These are phyloP conservation scores for Diaporthe velutina DNA, from an alignment of 2,329 filamentous ascomycete species.

Conservation along the genomic window DNA sequence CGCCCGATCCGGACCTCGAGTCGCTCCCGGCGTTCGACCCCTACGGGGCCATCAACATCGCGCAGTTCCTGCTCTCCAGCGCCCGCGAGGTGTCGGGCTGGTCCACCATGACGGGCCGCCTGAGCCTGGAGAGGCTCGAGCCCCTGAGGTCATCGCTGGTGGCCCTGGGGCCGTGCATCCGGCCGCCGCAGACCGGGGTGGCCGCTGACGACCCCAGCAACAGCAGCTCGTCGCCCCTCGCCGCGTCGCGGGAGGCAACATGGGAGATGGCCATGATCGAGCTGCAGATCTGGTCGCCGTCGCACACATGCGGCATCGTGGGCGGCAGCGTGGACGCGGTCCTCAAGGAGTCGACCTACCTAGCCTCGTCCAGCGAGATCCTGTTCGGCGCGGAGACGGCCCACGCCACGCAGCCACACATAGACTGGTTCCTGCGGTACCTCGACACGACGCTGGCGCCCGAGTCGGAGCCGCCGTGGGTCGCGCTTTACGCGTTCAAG, in stretches of 20 bases:
- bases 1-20: constrained; percentile 45
- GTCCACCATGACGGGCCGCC: constrained; percentile 57
- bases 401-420: constrained; percentile 50
- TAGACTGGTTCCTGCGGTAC: constrained; percentile 55
- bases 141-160: constrained; percentile 52
- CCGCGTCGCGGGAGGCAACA: constrained; percentile 49
- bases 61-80: constrained; percentile 56
- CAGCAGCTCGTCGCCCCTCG: constrained; percentile 7
- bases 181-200: constrained; percentile 21
- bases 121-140: constrained; percentile 54
- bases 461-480: constrained; percentile 53
- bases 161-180: constrained; percentile 49
- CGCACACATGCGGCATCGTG: constrained; percentile 55
- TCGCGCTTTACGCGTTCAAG: constrained; percentile 55
- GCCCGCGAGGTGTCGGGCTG: constrained; percentile 57
- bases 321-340: constrained; percentile 52
- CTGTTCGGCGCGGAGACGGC: constrained; percentile 49
- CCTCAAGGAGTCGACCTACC: constrained; percentile 48
- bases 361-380: constrained; percentile 49
- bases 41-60: constrained; percentile 56
- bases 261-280: constrained; percentile 59
- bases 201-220: not conserved
- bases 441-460: constrained; percentile 46
- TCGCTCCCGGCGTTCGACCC: constrained; percentile 53
- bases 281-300: constrained; percentile 56